Percentiles rank a stretch among this genome's conserved stretches.
Evolutionary conservation across 75 land plant genomes (phyloP).

Genomic region (Chamaecyparis obtusa): DNA sequence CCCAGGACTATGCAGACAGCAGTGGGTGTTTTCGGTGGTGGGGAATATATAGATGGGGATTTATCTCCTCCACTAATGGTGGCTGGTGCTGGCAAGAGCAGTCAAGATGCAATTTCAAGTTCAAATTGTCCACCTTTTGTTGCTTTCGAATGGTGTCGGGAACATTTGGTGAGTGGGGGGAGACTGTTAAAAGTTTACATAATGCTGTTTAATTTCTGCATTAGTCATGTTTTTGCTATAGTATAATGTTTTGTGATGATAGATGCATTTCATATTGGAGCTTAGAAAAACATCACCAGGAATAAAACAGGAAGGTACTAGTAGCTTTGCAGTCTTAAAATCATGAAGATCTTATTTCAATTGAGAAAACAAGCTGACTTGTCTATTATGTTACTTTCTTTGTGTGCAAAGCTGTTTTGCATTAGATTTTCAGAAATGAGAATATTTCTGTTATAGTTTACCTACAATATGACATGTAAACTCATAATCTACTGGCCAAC

Average conservation of each 20-base stretch:
- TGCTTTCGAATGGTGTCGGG: conserved; percentile 88
- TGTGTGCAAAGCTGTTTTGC: background rate
- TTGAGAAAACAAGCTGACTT: background rate
- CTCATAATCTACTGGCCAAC: background rate
- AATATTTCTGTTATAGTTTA: background rate
- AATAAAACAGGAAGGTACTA: background rate
- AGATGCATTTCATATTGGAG: background rate
- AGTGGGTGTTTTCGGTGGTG: conserved; percentile 95
- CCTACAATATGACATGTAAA: background rate
- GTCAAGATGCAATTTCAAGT: conserved; percentile 65
- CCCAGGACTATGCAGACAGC: conserved; percentile 96
- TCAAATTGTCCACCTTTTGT: conserved; percentile 65
- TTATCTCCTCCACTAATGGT: conserved; percentile 66
- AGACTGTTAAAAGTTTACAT: background rate
- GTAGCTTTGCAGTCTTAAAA: background rate
- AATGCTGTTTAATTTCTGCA: background rate
- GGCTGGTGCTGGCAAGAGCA: conserved; percentile 57
- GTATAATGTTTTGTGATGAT: background rate
- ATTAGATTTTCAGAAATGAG: background rate
- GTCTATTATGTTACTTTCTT: background rate
- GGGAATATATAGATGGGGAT: conserved; percentile 28
- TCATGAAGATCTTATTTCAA: background rate
- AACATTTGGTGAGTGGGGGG: conserved; percentile 58
- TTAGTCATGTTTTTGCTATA: background rate
- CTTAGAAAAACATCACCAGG: background rate